A percentile compares a stretch with the other conserved stretches of the same genome.
Evolutionary conservation across 345 rosid species (phyloP).

Genomic region (Moricandia arvensis): DNA sequence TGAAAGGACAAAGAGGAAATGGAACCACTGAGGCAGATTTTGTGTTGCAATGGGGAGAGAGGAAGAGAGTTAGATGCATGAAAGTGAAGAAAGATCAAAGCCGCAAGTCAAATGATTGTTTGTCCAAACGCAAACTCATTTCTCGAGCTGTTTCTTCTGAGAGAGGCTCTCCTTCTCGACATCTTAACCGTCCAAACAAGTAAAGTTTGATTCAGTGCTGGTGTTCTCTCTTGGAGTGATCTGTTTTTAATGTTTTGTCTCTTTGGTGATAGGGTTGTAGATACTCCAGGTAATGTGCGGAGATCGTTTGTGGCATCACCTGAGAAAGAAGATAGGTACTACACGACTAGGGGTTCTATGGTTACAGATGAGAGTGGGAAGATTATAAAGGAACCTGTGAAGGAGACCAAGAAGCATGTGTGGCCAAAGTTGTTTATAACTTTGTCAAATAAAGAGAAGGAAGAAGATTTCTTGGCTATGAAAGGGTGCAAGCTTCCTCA

Average conservation of each 20-base stretch:
- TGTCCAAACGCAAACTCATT: slow-evolving; percentile 54
- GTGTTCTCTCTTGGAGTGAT: neutral
- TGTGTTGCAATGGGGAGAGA: slow-evolving; percentile 87
- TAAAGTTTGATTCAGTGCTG: slow-evolving; percentile 23
- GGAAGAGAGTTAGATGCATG: slow-evolving; percentile 80
- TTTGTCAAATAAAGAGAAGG: slow-evolving; percentile 87
- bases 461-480: slow-evolving; percentile 93
- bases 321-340: slow-evolving; percentile 76
- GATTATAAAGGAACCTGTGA: slow-evolving; percentile 49
- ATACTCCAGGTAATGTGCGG: slow-evolving; percentile 45
- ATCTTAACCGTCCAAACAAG: slow-evolving; percentile 52
- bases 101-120: slow-evolving; percentile 50
- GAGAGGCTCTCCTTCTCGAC: slow-evolving; percentile 54
- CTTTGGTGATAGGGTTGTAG: slow-evolving; percentile 46
- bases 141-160: slow-evolving; percentile 46
- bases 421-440: slow-evolving; percentile 79
- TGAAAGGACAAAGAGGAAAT: slow-evolving; percentile 51
- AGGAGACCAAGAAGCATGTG: slow-evolving; percentile 57
- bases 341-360: slow-evolving; percentile 75
- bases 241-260: slow-evolving; percentile 4
- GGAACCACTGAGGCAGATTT: slow-evolving; percentile 65
- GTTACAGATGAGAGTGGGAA: slow-evolving; percentile 67
- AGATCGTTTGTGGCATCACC: slow-evolving; percentile 55
- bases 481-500: slow-evolving; percentile 95
- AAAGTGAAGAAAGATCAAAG: slow-evolving; percentile 64